Conservation (phyloP, 192 early-diverging fungal genomes). For the Chytriomyces sp. region DNA sequence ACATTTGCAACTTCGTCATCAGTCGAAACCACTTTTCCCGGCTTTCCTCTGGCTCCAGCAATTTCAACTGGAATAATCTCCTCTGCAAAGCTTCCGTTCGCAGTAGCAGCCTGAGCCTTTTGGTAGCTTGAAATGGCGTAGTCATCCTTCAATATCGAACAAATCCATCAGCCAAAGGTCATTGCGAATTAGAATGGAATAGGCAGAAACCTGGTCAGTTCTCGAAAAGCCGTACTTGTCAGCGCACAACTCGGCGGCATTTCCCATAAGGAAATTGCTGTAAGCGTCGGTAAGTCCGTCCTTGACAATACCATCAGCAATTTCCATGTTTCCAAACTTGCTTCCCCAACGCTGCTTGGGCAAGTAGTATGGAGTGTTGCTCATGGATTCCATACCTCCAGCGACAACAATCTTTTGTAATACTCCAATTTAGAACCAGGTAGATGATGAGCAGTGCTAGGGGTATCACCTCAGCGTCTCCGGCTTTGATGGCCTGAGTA, state of each 20-base stretch:
- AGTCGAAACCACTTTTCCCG: slow-evolving; percentile 73
- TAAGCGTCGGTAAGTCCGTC: slow-evolving; percentile 66
- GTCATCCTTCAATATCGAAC: slow-evolving; percentile 68
- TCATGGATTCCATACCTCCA: slow-evolving; percentile 98
- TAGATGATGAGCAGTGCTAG: slow-evolving; percentile 70
- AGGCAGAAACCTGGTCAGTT: slow-evolving; percentile 73
- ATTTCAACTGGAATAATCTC: slow-evolving; percentile 89
- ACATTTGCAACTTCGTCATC: slow-evolving; percentile 84
- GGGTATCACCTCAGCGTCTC: slow-evolving; percentile 57
- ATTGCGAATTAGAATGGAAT: slow-evolving; percentile 41
- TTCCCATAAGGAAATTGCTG: slow-evolving; percentile 58
- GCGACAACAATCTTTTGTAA: slow-evolving; percentile 59
- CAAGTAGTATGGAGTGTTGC: slow-evolving; percentile 82
- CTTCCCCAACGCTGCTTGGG: slow-evolving; percentile 57
- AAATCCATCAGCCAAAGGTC: neutral
- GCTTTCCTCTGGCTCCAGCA: slow-evolving; percentile 79
- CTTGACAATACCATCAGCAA: slow-evolving; percentile 73
- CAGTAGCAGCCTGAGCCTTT: slow-evolving; percentile 85
- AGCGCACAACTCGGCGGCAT: slow-evolving; percentile 70
- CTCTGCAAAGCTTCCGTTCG: slow-evolving; percentile 73
- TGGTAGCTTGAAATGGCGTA: slow-evolving; percentile 86
- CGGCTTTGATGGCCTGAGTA: slow-evolving; percentile 61
- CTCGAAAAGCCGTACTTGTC: slow-evolving; percentile 76
- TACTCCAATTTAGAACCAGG: slow-evolving; percentile 48
- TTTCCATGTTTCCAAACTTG: slow-evolving; percentile 83